Percentiles rank a stretch among this genome's conserved stretches.
These are phyloP conservation scores for Neobulgaria alba DNA, from an alignment of 2,329 filamentous ascomycete genomes.

Conservation along the genomic window DNA sequence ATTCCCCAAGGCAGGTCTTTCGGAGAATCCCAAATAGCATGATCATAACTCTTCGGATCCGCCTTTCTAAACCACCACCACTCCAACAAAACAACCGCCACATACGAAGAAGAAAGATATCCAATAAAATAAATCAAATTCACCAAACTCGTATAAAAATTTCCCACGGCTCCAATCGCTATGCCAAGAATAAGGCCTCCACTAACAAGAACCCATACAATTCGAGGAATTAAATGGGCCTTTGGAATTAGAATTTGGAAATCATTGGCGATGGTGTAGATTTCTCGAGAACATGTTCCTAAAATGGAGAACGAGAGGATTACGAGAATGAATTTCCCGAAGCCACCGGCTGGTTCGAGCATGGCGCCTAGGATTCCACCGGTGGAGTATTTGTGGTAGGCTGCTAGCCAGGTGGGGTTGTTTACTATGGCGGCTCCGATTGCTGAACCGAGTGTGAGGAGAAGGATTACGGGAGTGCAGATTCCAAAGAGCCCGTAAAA, in stretches of 20 bases:
- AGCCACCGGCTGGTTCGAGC: slow-evolving; percentile 8
- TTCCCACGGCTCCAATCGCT: too few relatives aligned
- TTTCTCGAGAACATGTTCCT: too few relatives aligned
- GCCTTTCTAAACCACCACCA: too few relatives aligned
- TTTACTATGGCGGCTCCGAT: slow-evolving; percentile 3
- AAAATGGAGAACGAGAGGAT: too few relatives aligned
- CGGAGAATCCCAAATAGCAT: too few relatives aligned
- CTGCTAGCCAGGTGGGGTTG: slow-evolving; percentile 7
- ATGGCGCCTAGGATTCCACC: slow-evolving; percentile 8
- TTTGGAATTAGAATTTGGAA: too few relatives aligned
- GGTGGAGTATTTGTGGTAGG: slow-evolving; percentile 4
- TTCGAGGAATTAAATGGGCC: background rate
- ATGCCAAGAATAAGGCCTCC: background rate
- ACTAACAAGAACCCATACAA: background rate
- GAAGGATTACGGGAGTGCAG: slow-evolving; percentile 4
- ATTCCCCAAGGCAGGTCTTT: too few relatives aligned
- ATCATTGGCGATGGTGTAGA: background rate
- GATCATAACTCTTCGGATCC: too few relatives aligned
- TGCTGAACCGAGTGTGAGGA: slow-evolving; percentile 5
- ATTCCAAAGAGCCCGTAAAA: slow-evolving; percentile 1
- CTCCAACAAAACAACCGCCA: too few relatives aligned
- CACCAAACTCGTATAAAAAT: too few relatives aligned
- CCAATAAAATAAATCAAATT: too few relatives aligned
- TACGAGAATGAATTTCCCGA: slow-evolving; percentile 8
- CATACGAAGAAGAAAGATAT: too few relatives aligned